Conservation (phyloP, 2,329 filamentous ascomycete species). For the Fusarium incarnatum region DNA sequence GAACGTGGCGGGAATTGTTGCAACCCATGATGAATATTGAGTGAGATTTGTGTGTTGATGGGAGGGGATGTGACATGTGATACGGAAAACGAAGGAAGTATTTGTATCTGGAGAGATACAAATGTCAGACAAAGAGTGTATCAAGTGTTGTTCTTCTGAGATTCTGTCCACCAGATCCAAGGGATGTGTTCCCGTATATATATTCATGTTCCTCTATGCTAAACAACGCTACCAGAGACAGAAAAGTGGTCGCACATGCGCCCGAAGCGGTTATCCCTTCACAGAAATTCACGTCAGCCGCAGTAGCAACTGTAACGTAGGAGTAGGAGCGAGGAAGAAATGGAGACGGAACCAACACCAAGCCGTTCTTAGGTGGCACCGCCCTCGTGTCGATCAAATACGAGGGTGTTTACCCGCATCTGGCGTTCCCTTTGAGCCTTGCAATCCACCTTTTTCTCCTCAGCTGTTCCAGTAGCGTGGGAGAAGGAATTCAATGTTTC, state of each 20-base stretch:
- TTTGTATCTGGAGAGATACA: neutral
- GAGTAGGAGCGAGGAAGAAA: constrained; percentile 6
- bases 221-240: constrained; percentile 6
- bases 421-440: constrained; percentile 30
- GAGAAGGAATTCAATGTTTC: constrained; percentile 19
- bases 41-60: neutral
- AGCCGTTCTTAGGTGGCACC: constrained; percentile 15
- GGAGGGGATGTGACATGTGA: neutral
- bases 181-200: constrained; percentile 27
- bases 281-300: constrained; percentile 13
- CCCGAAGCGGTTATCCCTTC: constrained; percentile 22
- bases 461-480: constrained; percentile 11
- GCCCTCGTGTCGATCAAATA: constrained; percentile 39
- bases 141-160: constrained; percentile 10
- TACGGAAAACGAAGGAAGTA: constrained; percentile 2
- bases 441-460: constrained; percentile 25
- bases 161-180: constrained; percentile 12
- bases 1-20: constrained; percentile 33
- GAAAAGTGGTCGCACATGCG: constrained; percentile 10
- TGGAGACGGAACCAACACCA: constrained; percentile 15
- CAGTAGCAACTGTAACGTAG: constrained; percentile 17
- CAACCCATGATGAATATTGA: constrained; percentile 33
- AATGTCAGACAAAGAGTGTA: constrained; percentile 9
- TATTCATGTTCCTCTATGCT: constrained; percentile 2
- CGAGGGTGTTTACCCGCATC: constrained; percentile 33